phyloP scores from a whole-genome alignment of 1,139 yeast species.

The Blastobotrys niveus region DNA sequence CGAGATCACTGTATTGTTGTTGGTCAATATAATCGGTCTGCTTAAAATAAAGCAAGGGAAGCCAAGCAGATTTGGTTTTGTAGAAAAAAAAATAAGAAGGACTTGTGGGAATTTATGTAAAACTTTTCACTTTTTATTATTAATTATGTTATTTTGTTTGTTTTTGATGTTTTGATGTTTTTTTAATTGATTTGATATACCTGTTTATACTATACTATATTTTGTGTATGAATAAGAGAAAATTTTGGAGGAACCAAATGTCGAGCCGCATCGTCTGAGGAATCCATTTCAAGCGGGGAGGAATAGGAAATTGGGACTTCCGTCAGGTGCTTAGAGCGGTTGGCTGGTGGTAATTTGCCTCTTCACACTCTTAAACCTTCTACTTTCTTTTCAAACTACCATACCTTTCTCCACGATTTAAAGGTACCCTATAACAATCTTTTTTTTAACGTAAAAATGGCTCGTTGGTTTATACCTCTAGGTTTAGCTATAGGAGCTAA shows the following conservation, averaged over 20 bases:
- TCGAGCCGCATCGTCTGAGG: too few species aligned
- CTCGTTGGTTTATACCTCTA: too few species aligned
- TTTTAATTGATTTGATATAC: not conserved
- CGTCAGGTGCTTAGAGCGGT: too few species aligned
- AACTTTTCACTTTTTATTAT: not conserved
- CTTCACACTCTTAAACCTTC: too few species aligned
- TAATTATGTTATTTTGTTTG: not conserved
- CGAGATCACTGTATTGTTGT: slow-evolving; percentile 99
- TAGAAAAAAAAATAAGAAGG: not conserved
- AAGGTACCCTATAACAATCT: too few species aligned
- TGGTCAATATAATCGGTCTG: slow-evolving; percentile 89
- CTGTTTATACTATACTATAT: not conserved
- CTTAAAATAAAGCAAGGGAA: not conserved
- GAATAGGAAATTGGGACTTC: too few species aligned
- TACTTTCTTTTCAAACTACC: too few species aligned
- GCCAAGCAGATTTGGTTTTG: not conserved
- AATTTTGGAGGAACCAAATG: not conserved
- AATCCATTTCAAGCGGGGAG: too few species aligned
- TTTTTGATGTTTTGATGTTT: not conserved
- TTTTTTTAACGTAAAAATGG: not conserved
- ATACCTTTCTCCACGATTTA: too few species aligned
- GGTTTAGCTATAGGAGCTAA: slow-evolving; percentile 21
- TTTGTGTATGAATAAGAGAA: not conserved
- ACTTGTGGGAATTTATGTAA: not conserved
- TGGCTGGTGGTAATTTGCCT: too few species aligned